Evolutionary conservation across 768 basidiomycete species (phyloP), one percentile per base, ranked within the genome.

Genomic region (Myochromella boudieri): DNA sequence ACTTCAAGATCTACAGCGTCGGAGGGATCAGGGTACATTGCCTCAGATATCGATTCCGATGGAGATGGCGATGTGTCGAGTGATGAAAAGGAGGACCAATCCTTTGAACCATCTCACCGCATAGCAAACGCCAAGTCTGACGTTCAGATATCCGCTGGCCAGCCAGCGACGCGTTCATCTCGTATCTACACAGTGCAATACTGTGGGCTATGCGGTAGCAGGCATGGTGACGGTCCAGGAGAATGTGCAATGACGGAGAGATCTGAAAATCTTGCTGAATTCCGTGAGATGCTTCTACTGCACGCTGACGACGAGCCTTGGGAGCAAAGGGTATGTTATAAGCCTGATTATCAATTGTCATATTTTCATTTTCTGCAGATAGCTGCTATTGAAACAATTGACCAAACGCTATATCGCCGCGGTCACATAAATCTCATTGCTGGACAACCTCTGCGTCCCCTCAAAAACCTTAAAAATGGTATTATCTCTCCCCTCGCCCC

Each of bases 311-410:
- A 83, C 54, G 89, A 91, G 53, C 70, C 85, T 34, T 73, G 77
- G 57, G 81, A 85, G 60, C 71, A 76, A 28, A 70, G 87, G 56
- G 88, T 87, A 64, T 22, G 41, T 55, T 69, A 46, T 14, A 12
- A 32, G 29, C 7, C 33, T 55, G n/a, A 27, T 33, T 21, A 3
- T 17, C 17, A 32, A 33, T 37, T 1, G 6, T 47, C 29, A 38
- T 12, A 11, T 21, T 42, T 49, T 44, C 9, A 54, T 42, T 40
- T 29, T 37, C 37, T 39, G 29, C 49, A 39, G 87, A 70, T 65
- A 54, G 78, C 75, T 34, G 89, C 90, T 10, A 77, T 92, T 40
- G 64, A 66, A 21, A 80, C 80, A 5, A 90, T 92, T 51, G 90
- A 92, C 47, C 71, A 81, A 48, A 73, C 80, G 2, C 68, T 92